Evolutionary conservation across 768 basidiomycete species (phyloP).

Genomic region (Tremella yokohamensis): DNA sequence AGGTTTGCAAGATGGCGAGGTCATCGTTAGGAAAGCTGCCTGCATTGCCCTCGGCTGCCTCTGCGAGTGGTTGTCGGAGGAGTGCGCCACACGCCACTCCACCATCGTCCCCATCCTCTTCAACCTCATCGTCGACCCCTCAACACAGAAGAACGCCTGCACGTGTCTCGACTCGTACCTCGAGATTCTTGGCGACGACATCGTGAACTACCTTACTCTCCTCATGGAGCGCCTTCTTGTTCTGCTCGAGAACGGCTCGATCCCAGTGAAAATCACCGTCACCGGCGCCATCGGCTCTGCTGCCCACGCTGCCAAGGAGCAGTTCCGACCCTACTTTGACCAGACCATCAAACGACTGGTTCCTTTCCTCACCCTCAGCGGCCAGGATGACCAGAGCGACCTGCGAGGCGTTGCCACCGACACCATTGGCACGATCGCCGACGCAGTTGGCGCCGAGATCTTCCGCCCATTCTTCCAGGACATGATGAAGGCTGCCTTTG

Average conservation of each 20-base stretch:
- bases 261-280: conserved; percentile 84
- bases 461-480: conserved; percentile 96
- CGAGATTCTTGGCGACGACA: conserved; percentile 83
- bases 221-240: conserved; percentile 92
- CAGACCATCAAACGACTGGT: conserved; percentile 82
- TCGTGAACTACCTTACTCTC: conserved; percentile 81
- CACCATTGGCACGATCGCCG: conserved; percentile 96
- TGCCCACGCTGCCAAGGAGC: conserved; percentile 87
- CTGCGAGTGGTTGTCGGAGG: conserved; percentile 95
- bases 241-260: conserved; percentile 80
- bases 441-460: conserved; percentile 87
- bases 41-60: conserved; percentile 93
- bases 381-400: conserved; percentile 87
- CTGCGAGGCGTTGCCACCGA: conserved; percentile 97
- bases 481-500: conserved; percentile 92
- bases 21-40: conserved; percentile 86
- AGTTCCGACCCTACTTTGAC: conserved; percentile 91
- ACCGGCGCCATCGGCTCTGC: conserved; percentile 97
- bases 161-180: conserved; percentile 93
- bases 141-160: conserved; percentile 88
- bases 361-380: conserved; percentile 75
- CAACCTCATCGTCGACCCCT: conserved; percentile 78
- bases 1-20: conserved; percentile 78
- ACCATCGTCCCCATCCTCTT: conserved; percentile 86
- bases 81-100: conserved; percentile 74